Evolutionary conservation across 2,329 filamentous ascomycete genomes (phyloP), one percentile per base, ranked within the genome.

Genomic region (Colletotrichum tabaci): DNA sequence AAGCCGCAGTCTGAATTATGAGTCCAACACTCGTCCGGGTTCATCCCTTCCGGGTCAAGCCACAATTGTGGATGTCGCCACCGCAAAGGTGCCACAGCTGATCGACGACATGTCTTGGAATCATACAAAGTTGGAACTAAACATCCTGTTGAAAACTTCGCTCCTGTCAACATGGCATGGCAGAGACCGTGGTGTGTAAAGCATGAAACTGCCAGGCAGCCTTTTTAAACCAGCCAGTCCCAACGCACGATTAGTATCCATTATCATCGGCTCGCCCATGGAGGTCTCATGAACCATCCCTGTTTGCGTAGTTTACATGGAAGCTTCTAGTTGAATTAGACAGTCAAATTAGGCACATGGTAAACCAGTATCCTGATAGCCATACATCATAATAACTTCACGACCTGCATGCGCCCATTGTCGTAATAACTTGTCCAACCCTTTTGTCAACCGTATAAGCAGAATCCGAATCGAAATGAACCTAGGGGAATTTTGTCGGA

Each of bases 41-140:
- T 67, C 64, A 62, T 71, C 67, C 57, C 57, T 62, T 67, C 50
- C 52, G 38, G 30, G 50, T 67, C 50, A 71, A 71, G 67, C 67
- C 67, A 71, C 67, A 71, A 13, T n/a, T 62, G 57, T 61, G 67
- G 63, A 71, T 56, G 57, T 71, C 64, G 64, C 67, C 57, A 67
- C 67, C n/a, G 15, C 15, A 12, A 21, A 50, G n/a, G 67, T 61
- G 67, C 67, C 67, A 71, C 67, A 71, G 42, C 30, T 44, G 55
- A 67, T 67, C 57, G 57, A 71, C 67, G 56, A 71, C 67, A 71
- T 61, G 57, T 62, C 64, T 67, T 57, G 57, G 42, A 44, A 40
- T 50, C 6, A 40, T 40, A 30, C 8, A 35, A 10, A n/a, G 35
- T 35, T 18, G 6, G 10, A 35, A 30, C 35, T 38, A 10, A 38